Conservation (phyloP, 495 filamentous ascomycete species). For the Trypethelium eluteriae region DNA sequence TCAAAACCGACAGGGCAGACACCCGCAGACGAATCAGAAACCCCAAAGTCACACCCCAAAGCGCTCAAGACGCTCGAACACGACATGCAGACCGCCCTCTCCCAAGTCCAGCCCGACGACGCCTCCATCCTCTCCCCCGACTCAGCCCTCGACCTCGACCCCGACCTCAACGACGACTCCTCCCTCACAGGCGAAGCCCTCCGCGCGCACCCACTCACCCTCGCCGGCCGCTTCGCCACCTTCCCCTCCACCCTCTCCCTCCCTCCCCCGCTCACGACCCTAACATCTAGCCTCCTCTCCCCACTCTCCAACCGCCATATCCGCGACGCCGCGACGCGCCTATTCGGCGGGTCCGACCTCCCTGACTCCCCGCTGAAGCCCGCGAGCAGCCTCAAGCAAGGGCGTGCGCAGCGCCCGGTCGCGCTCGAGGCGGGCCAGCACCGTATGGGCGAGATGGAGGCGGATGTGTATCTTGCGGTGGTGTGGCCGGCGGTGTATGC, state of each 20-base stretch:
- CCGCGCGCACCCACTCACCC: slow-evolving; percentile 54
- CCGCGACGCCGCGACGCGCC: slow-evolving; percentile 53
- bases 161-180: neutral
- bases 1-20: neutral
- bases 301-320: slow-evolving; percentile 67
- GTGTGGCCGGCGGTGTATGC: slow-evolving; percentile 78
- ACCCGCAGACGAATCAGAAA: slow-evolving; percentile 35
- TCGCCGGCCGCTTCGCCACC: slow-evolving; percentile 52
- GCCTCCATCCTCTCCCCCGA: neutral
- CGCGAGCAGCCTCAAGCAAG: slow-evolving; percentile 35
- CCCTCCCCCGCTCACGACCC: slow-evolving; percentile 60
- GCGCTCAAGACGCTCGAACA: neutral
- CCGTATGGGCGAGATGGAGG: slow-evolving; percentile 75
- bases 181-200: slow-evolving; percentile 12
- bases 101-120: neutral
- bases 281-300: slow-evolving; percentile 57
- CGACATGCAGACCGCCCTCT: neutral
- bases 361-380: slow-evolving; percentile 63
- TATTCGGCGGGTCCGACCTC: slow-evolving; percentile 66
- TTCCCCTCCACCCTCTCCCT: slow-evolving; percentile 65
- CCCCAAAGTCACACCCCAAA: slow-evolving; percentile 12
- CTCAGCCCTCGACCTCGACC: slow-evolving; percentile 28
- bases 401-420: slow-evolving; percentile 57
- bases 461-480: slow-evolving; percentile 71
- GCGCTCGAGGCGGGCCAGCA: slow-evolving; percentile 60